Evolutionary conservation across 257 asterid genomes (phyloP), one percentile per base, ranked within the genome.

Genomic region (Scutellaria minor): DNA sequence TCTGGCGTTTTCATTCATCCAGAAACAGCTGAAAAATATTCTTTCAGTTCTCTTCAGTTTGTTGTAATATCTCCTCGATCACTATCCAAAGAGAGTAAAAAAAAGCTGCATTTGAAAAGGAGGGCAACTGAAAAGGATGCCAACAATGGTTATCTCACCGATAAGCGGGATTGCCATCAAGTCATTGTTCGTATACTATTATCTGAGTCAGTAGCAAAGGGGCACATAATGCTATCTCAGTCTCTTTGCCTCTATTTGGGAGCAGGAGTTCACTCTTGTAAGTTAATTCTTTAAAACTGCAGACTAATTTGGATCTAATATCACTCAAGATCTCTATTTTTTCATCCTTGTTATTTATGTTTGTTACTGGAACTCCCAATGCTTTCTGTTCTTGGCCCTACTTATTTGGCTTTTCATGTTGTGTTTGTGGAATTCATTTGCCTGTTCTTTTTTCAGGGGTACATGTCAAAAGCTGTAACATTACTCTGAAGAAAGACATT

Each of bases 211-310:
- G 99, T 91, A 79, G 86, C 96, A 20, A 90, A 81, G 86, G 99
- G 99, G 73, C 99, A 94, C 79, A 74, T 94, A 73, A 90, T 87
- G 98, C 84, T 94, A 75, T 77, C 96, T 75, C 87, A 72, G 82
- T 81, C 95, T 66, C 97, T 94, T 71, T 95, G 96, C 69, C 91
- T 89, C 78, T 87, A 85, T 85, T 79, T 94, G 93, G 89, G 93
- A 81, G 87, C 97, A 46, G 84, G 79, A 73, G 65, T 89, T 44
- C 99, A 88, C 85, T 86, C 98, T 79, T 83, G 99, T 94, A 87
- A 74, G 98, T 86, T 79, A 39, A 68, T 74, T 81, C 67, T 68
- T 71, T 71, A 66, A 37, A 79, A 53, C 60, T 65, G 47, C 52
- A 35, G 51, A 50, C 39, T 63, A 65, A 50, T 71, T 7, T 64